Base-by-base conservation (phyloP, 306 rosid species). In the Medicago ruthenica region DNA sequence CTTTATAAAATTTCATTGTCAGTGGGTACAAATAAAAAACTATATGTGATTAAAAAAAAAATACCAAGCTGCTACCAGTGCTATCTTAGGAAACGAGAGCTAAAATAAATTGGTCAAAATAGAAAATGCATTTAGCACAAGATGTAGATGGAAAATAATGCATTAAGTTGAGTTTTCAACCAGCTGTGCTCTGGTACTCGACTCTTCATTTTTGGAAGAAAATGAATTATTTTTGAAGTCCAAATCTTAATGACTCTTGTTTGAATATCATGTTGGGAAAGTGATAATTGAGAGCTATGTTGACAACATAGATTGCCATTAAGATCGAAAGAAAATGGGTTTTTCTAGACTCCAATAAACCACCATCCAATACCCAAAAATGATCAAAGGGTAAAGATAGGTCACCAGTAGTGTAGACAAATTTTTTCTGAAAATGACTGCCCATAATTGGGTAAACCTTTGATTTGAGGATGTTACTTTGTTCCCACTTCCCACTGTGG, bases 251-350 rank as follows among this genome's bases (percentile, higher is more conserved):
- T 51, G 78, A 72, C 39, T 18, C 64, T 65, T 67, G 77, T 80
- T 55, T 67, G 70, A 76, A 51, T 40, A 54, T 9, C 53, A 54
- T 71, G 83, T 75, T 55, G 44, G 79, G 74, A 76, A 79, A 75
- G 62, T 79, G 72, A 82, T 61, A 62, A 76, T 79, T 63, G 88
- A 77, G 82, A 78, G 80, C 47, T 60, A 75, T 50, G 47, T 59
- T 70, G 76, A 37, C 73, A 75, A 66, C 50, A 72, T 55, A 69
- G 83, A 60, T 27, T 63, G 41, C 75, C 57, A 67, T 27, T 54
- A 45, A 59, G 78, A 67, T 75, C 69, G 78, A 67, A 69, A 51
- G 69, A 40, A 64, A 71, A 42, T 64, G 45, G 70, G 37, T 11
- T 70, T 55, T 71, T 59, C 41, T 70, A 64, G 79, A 66, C 4